Base-by-base conservation (phyloP, 1,284 basidiomycete genomes). In the Ganoderma resinaceum region DNA sequence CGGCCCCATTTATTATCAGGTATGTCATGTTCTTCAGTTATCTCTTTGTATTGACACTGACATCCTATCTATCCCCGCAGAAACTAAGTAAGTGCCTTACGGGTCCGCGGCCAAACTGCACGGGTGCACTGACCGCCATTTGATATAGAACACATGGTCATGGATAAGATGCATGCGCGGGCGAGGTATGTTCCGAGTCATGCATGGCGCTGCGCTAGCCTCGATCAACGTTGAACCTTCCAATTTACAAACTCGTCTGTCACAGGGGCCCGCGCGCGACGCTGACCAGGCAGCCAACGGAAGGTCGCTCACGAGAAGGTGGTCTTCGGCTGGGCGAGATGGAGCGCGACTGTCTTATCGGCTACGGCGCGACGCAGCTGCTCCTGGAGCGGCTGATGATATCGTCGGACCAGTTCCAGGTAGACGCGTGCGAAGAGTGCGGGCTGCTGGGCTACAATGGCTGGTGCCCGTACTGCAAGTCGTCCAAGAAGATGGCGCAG, bases 151-250 rank as follows among this genome's bases (percentile, higher is more conserved):
- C 96, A 97, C 83, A 98, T 97, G 96, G 97, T 99, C 70, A 95
- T 98, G 91, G 97, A 99, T 85, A 99, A 99, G 86, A 99, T 99
- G 98, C 98, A 99, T 77, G 98, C 98, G 72, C 92, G 98, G 71
- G 96, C 97, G 61, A 92, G 95, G 94, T 92, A 79, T 73, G 84
- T 69, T 8, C 20, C 7, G n/a, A 35, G 37, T 38, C 26, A 23
- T 62, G 43, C 46, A 33, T 18, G n/a, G 23, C 46, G 31, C 42
- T 23, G 61, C 43, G 52, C 26, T 62, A 43, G 31, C 42, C 23
- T 26, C 55, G 55, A 60, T 60, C 37, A 23, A 52, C 52, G 55
- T 55, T 55, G 20, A 63, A 55, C 52, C 43, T 43, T 42, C 7
- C 29, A 57, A 59, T 66, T 63, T 62, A 57, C 57, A 58, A 46